Evolutionary conservation across 371 early-diverging fungal species (phyloP).

Genomic region (Dichotomocladium elegans): DNA sequence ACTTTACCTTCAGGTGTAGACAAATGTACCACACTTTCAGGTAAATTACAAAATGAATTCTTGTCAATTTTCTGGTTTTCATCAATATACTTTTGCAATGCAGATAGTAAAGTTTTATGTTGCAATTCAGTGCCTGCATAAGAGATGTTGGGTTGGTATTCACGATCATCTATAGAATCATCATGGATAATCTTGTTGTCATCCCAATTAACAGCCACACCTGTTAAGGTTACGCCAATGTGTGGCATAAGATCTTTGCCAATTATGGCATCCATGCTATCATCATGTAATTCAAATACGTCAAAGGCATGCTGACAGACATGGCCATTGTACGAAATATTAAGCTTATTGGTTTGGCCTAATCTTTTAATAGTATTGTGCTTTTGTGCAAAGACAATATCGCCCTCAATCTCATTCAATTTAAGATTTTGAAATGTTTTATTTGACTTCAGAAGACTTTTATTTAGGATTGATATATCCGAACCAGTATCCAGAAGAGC

Average conservation of each 20-base stretch:
- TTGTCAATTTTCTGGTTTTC: conserved; percentile 2
- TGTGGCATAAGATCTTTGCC: background rate
- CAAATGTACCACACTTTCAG: conserved; percentile 7
- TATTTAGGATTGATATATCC: no score
- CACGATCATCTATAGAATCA: background rate
- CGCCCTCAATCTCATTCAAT: no score
- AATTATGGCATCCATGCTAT: background rate
- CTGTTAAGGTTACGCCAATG: background rate
- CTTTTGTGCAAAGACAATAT: no score
- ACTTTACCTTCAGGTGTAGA: conserved; percentile 2
- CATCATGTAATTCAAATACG: background rate
- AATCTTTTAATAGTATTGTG: no score
- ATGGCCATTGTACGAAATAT: background rate
- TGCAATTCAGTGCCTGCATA: background rate
- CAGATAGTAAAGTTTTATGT: background rate
- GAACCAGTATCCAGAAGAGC: no score
- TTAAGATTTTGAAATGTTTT: no score
- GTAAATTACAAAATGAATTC: conserved; percentile 13
- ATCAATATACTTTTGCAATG: background rate
- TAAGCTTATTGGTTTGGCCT: no score
- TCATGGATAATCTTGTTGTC: background rate
- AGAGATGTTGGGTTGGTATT: background rate
- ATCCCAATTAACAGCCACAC: background rate
- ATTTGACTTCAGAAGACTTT: no score
- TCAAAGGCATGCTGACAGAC: background rate